Percentiles rank a stretch among this genome's conserved stretches.
These are phyloP conservation scores for Cytospora piceae DNA, from an alignment of 2,329 filamentous ascomycete species.

Conservation along the genomic window DNA sequence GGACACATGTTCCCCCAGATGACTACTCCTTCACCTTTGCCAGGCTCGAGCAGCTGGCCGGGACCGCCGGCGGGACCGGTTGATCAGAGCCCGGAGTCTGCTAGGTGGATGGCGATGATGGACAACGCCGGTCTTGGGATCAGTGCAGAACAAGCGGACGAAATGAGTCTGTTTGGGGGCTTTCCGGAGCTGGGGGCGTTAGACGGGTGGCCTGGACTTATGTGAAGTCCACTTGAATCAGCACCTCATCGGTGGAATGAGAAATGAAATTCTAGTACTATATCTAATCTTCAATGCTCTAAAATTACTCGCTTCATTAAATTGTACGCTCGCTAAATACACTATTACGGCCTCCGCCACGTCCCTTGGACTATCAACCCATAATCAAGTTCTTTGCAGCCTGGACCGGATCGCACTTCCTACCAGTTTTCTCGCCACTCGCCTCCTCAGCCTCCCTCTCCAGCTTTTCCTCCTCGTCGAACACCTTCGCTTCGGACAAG, in stretches of 20 bases:
- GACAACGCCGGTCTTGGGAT: slow-evolving; percentile 17
- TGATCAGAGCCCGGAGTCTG: slow-evolving; percentile 26
- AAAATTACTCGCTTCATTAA: not conserved
- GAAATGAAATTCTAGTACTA: not conserved
- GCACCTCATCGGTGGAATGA: not conserved
- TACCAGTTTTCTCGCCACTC: slow-evolving; percentile 42
- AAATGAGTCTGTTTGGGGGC: slow-evolving; percentile 27
- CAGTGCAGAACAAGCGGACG: slow-evolving; percentile 22
- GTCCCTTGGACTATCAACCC: not conserved
- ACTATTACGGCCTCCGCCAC: not conserved
- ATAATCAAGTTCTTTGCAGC: slow-evolving; percentile 12
- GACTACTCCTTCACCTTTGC: slow-evolving; percentile 8
- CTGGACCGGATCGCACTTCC: slow-evolving; percentile 18
- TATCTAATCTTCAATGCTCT: not conserved
- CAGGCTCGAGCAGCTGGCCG: not conserved
- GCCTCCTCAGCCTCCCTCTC: slow-evolving; percentile 42
- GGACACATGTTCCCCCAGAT: not conserved
- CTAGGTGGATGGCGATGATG: slow-evolving; percentile 27
- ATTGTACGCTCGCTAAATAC: not conserved
- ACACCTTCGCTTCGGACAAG: slow-evolving; percentile 33
- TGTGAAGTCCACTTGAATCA: not conserved
- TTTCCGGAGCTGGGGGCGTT: slow-evolving; percentile 29
- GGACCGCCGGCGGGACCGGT: slow-evolving; percentile 9
- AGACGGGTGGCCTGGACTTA: slow-evolving; percentile 24
- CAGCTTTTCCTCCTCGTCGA: slow-evolving; percentile 29